Base-by-base conservation (phyloP, 2,329 filamentous ascomycete species). In the Phialemoniopsis sp. region DNA sequence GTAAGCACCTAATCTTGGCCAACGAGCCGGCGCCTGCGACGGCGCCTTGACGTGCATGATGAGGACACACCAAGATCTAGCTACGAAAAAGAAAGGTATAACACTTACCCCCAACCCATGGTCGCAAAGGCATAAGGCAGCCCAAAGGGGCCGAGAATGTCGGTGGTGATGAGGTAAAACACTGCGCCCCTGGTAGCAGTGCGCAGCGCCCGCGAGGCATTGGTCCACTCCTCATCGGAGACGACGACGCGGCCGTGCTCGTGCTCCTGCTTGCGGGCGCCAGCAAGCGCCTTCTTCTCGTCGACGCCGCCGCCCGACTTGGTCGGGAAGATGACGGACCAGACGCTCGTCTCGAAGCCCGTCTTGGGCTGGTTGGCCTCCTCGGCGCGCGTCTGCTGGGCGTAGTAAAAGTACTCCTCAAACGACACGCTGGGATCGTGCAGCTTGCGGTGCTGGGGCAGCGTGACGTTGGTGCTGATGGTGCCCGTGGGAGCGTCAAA, bases 81-180 rank as follows among this genome's bases (percentile, higher is more conserved):
- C 21, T 10, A 32, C 16, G 17, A n/a, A 8, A 34, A 31, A 30
- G 8, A 13, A 16, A 34, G n/a, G 37, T 13, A 30, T 38, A 31
- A 26, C 43, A 41, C 49, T 53, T 34, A 58, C 49, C 47, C 47
- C 42, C 49, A 51, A 28, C 47, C 45, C 39, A 49, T 52, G 13
- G 56, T 47, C 15, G 50, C 49, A 39, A 57, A 52, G 13, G 54
- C 54, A 33, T 44, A 60, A 3, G 61, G 61, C 9, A 64, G 57
- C 16, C 61, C 63, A 38, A 58, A 67, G 2, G 66, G 66, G 1
- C 68, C 68, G 5, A 72, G 51, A 34, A 72, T 65, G 43, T 72
- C 68, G 2, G 68, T 72, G 8, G 68, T 70, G 48, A 72, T 72
- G 36, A 72, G 56, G 37, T 69, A 72, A 46, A 74, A 74, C 31